Evolutionary conservation across 352 stramenopile genomes (phyloP).

Genomic region (Globisporangium abappressorium): DNA sequence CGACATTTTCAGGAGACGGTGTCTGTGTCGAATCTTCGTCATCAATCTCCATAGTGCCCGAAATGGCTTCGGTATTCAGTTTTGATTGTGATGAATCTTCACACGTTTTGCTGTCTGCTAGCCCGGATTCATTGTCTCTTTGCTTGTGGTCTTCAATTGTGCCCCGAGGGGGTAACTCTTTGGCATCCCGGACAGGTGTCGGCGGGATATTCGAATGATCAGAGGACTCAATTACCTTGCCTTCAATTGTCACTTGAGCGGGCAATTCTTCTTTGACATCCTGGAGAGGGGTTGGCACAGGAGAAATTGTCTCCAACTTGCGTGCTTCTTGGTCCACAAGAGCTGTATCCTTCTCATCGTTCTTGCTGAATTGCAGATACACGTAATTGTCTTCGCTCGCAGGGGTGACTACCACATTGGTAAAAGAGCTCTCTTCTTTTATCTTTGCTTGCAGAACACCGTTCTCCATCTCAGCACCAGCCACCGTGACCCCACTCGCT

Average conservation of each 20-base stretch:
- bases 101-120: neutral
- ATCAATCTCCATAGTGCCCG: neutral
- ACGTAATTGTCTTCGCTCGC: neutral
- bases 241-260: neutral
- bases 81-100: neutral
- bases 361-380: neutral
- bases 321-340: neutral
- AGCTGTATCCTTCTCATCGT: neutral
- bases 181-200: neutral
- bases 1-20: neutral
- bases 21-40: neutral
- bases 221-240: neutral
- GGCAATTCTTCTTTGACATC: neutral
- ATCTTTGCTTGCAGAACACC: neutral
- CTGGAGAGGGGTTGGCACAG: neutral
- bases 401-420: neutral
- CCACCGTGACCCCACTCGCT: neutral
- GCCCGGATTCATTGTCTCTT: neutral
- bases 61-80: neutral
- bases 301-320: neutral
- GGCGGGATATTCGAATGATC: neutral
- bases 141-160: neutral
- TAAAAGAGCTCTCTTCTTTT: neutral
- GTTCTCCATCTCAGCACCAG: conserved; percentile 5
- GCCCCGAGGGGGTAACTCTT: neutral